These are phyloP conservation scores for Botrytis elliptica DNA, from an alignment of 2,329 filamentous ascomycete genomes.

Conservation along the genomic window DNA sequence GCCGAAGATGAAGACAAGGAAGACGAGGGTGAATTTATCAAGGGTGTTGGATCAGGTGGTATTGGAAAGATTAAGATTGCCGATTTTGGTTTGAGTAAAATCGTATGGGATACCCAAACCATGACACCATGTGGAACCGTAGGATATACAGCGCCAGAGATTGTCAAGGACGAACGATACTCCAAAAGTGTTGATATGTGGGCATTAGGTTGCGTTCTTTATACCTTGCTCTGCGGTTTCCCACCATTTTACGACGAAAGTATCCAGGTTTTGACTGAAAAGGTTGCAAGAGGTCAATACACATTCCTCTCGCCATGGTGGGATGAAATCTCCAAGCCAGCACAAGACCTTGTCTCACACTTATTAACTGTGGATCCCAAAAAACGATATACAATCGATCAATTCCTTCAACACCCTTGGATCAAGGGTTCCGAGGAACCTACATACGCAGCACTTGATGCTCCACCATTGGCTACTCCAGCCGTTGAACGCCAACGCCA, in stretches of 20 bases:
- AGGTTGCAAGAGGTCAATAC: slow-evolving; percentile 94
- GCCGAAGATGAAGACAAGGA: slow-evolving; percentile 96
- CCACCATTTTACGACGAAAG: slow-evolving; percentile 98
- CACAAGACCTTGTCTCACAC: slow-evolving; percentile 91
- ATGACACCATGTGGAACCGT: slow-evolving; percentile 99
- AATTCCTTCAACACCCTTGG: slow-evolving; percentile 96
- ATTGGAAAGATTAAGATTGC: slow-evolving; percentile 97
- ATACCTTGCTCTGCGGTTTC: slow-evolving; percentile 95
- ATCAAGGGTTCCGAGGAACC: slow-evolving; percentile 69
- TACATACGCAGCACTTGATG: slow-evolving; percentile 65
- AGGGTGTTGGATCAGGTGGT: slow-evolving; percentile 78
- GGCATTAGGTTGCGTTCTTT: slow-evolving; percentile 94
- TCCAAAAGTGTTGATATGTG: slow-evolving; percentile 99
- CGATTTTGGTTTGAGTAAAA: slow-evolving; percentile 95
- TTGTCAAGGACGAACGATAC: slow-evolving; percentile 98
- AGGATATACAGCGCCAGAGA: slow-evolving; percentile 96
- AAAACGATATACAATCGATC: slow-evolving; percentile 87
- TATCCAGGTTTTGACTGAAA: slow-evolving; percentile 94
- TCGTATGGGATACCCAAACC: slow-evolving; percentile 96
- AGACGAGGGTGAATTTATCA: slow-evolving; percentile 91
- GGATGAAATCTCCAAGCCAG: slow-evolving; percentile 95
- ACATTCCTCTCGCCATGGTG: slow-evolving; percentile 99
- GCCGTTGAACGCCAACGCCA: slow-evolving; percentile 44
- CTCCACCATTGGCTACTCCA: slow-evolving; percentile 70
- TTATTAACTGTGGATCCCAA: slow-evolving; percentile 92